phyloP scores from a whole-genome alignment of 352 stramenopile genomes.

The Elongisporangium senticosum region DNA sequence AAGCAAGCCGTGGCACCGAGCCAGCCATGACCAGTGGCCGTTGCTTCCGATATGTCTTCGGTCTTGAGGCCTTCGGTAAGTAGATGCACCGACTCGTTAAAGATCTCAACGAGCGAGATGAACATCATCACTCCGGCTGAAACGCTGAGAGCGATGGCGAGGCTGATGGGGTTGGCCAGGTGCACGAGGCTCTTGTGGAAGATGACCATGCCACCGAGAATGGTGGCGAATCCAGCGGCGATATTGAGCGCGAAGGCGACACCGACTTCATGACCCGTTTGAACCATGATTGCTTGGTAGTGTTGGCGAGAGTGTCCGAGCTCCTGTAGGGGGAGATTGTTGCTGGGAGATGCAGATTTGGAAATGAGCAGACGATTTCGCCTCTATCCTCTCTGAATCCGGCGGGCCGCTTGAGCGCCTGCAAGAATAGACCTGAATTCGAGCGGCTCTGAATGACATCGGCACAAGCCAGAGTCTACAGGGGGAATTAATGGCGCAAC shows the following conservation, averaged over 20 bases:
- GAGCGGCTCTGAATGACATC: too few species aligned
- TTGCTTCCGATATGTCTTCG: conserved; percentile 14
- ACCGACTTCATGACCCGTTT: conserved; percentile 24
- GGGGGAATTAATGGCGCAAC: too few species aligned
- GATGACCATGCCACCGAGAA: conserved; percentile 60
- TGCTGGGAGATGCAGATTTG: too few species aligned
- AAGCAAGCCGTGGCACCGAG: conserved; percentile 81
- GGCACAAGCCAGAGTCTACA: too few species aligned
- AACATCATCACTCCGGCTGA: conserved; percentile 74
- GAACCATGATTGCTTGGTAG: conserved; percentile 16
- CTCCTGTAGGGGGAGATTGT: too few species aligned
- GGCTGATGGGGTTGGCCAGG: conserved; percentile 31
- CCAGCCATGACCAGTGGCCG: conserved; percentile 41
- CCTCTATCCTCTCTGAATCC: too few species aligned
- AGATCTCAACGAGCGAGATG: conserved; percentile 72
- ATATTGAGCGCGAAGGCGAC: conserved; percentile 53
- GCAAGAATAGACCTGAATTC: too few species aligned
- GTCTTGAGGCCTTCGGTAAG: conserved; percentile 33
- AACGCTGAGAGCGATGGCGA: conserved; percentile 59
- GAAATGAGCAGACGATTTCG: too few species aligned
- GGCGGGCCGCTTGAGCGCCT: too few species aligned
- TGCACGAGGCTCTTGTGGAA: conserved; percentile 59
- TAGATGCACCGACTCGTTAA: conserved; percentile 32
- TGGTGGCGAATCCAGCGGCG: conserved; percentile 43
- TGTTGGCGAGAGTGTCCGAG: not conserved